phyloP scores from a whole-genome alignment of 2,329 filamentous ascomycete genomes.

The Sporothrix inflata region DNA sequence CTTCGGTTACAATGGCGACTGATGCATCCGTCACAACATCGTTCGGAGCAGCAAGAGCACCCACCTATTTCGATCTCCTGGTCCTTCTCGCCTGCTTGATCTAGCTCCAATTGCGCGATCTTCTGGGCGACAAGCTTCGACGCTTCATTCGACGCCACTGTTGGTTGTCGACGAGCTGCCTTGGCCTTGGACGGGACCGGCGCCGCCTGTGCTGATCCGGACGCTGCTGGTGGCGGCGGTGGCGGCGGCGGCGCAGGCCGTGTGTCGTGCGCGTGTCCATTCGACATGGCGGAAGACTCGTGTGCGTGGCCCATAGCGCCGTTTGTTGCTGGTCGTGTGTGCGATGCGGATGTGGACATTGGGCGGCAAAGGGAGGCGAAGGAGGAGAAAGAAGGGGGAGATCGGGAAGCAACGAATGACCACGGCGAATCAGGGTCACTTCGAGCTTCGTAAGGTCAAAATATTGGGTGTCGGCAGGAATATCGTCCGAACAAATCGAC shows the following conservation, averaged over 20 bases:
- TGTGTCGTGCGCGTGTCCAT: constrained; percentile 45
- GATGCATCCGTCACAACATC: neutral
- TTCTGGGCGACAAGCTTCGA: constrained; percentile 89
- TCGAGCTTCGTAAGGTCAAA: neutral
- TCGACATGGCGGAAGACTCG: constrained; percentile 41
- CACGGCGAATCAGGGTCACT: neutral
- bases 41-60: constrained; percentile 30
- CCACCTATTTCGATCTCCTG: constrained; percentile 93
- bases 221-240: constrained; percentile 48
- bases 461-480: neutral
- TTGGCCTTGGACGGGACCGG: constrained; percentile 56
- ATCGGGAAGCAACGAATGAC: neutral
- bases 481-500: neutral
- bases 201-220: constrained; percentile 40
- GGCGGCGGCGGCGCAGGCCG: constrained; percentile 50
- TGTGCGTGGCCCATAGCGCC: constrained; percentile 37
- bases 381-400: neutral
- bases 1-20: neutral
- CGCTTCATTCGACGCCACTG: constrained; percentile 82
- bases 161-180: constrained; percentile 84
- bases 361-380: constrained; percentile 18
- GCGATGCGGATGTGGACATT: constrained; percentile 46
- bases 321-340: constrained; percentile 41
- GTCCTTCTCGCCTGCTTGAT: constrained; percentile 90
- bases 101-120: constrained; percentile 92